Evolutionary conservation across 2,329 filamentous ascomycete species (phyloP).

Genomic region (Fusarium irregulare): DNA sequence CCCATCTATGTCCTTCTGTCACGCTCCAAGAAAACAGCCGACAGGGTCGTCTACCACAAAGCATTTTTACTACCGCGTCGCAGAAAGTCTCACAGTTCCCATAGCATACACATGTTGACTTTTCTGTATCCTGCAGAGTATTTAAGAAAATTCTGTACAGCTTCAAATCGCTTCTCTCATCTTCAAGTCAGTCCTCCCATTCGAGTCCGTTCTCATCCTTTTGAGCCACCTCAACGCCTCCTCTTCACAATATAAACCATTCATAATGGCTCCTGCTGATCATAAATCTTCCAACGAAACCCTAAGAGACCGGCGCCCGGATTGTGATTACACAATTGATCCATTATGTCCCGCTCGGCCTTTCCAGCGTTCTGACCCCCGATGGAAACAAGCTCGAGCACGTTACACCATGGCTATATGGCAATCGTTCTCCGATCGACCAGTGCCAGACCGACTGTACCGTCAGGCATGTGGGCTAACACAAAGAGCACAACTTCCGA

Average conservation of each 20-base stretch:
- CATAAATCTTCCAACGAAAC: background rate
- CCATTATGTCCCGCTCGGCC: background rate
- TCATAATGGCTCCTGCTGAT: background rate
- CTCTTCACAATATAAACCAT: background rate
- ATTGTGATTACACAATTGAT: background rate
- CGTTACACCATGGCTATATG: background rate
- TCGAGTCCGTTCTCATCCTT: background rate
- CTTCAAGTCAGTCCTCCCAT: background rate
- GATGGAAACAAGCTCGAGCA: background rate
- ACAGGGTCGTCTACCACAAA: no score
- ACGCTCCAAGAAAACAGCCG: no score
- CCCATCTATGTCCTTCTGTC: no score
- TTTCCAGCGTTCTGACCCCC: no score
- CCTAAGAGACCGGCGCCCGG: background rate
- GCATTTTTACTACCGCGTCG: no score
- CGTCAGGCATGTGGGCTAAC: background rate
- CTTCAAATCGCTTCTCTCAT: background rate
- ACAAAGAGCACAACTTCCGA: background rate
- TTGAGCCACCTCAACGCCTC: background rate
- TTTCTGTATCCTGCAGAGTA: background rate
- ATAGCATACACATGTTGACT: background rate
- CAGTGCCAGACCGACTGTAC: background rate
- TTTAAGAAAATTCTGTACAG: background rate
- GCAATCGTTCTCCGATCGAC: background rate
- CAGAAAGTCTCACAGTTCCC: background rate